Percentiles rank a stretch among this genome's conserved stretches.
Conservation (phyloP, 2,329 filamentous ascomycete species). For the Xenoacremonium recifei region DNA sequence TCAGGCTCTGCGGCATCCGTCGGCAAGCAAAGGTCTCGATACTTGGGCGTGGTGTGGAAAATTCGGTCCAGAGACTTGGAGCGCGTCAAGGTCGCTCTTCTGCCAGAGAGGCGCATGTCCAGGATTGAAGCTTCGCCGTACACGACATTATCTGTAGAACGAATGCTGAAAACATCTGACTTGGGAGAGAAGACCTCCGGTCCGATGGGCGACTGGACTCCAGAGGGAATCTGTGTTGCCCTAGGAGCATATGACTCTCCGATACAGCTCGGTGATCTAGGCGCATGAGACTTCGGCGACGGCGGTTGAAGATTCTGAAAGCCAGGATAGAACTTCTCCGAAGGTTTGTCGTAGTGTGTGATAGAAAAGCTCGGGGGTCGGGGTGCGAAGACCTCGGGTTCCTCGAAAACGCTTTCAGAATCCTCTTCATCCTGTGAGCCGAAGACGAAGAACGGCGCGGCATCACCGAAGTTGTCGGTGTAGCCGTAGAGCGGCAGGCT, state of each 20-base stretch:
- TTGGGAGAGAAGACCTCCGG: slow-evolving; percentile 28
- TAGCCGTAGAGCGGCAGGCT: slow-evolving; percentile 49
- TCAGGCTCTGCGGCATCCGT: slow-evolving; percentile 17
- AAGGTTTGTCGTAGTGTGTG: slow-evolving; percentile 27
- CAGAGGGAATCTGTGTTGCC: slow-evolving; percentile 10
- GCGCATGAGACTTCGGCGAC: slow-evolving; percentile 12
- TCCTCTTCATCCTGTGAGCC: slow-evolving; percentile 33
- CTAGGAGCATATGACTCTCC: slow-evolving; percentile 30
- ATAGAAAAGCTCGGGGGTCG: slow-evolving; percentile 27
- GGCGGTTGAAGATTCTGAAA: slow-evolving; percentile 20
- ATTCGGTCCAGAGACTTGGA: slow-evolving; percentile 39
- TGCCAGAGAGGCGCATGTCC: slow-evolving; percentile 31
- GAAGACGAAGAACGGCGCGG: slow-evolving; percentile 49
- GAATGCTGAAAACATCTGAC: slow-evolving; percentile 34
- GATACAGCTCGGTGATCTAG: slow-evolving; percentile 31
- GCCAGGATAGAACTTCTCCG: slow-evolving; percentile 19
- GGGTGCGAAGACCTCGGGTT: slow-evolving; percentile 15
- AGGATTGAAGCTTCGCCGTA: slow-evolving; percentile 40
- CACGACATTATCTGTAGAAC: slow-evolving; percentile 35
- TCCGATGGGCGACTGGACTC: slow-evolving; percentile 15
- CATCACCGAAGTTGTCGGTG: slow-evolving; percentile 41
- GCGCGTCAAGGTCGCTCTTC: slow-evolving; percentile 25
- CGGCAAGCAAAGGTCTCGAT: slow-evolving; percentile 30
- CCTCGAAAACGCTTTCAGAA: slow-evolving; percentile 14
- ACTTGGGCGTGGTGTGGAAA: slow-evolving; percentile 28